Base-by-base conservation (phyloP, 1,284 basidiomycete species). In the Cutaneotrichosporon cavernicola region DNA sequence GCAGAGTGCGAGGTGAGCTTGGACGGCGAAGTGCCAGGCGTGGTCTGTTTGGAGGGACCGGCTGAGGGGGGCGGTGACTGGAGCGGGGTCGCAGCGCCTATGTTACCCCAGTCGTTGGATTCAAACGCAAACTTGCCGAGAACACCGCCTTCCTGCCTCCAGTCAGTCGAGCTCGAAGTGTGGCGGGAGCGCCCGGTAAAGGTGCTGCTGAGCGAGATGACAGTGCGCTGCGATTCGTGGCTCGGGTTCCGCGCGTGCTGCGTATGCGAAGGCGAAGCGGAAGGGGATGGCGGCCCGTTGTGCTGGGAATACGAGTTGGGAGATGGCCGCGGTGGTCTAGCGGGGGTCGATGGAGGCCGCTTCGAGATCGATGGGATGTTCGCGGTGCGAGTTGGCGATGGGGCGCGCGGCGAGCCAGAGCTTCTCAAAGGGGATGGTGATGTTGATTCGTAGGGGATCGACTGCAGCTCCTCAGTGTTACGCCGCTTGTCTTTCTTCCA, bases 41-140 rank as follows among this genome's bases (percentile, higher is more conserved):
- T 53, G 38, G 36, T 14, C 4, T 43, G 38, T 10, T 56, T 56
- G 21, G 55, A 43, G 13, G 55, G 55, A 10, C 21, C 22, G 2
- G 21, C 38, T 9, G 55, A 43, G 5, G 55, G 36, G 2, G 36
- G 21, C 38, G 55, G 43, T 10, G 38, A 49, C 31, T 43, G 53
- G 46, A 22, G 50, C 22, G 60, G 32, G 38, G 40, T 56, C 46
- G 21, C 43, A n/a, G 21, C 51, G 46, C 46, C 21, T 18, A 43
- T 14, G 6, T 31, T 43, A 34, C 62, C 62, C 62, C 58, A 59
- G 63, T 60, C 63, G 43, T 57, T 38, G 21, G 32, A 40, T 49
- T 69, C 67, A 46, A 69, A 69, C 14, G 40, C 38, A 30, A 69
- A 59, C 61, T 66, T 65, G 36, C 67, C 67, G 6, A 69, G 34